A percentile compares a stretch with the other conserved stretches of the same genome.
Evolutionary conservation across 2,329 filamentous ascomycete species (phyloP).

Genomic region (Elsinoe batatas): DNA sequence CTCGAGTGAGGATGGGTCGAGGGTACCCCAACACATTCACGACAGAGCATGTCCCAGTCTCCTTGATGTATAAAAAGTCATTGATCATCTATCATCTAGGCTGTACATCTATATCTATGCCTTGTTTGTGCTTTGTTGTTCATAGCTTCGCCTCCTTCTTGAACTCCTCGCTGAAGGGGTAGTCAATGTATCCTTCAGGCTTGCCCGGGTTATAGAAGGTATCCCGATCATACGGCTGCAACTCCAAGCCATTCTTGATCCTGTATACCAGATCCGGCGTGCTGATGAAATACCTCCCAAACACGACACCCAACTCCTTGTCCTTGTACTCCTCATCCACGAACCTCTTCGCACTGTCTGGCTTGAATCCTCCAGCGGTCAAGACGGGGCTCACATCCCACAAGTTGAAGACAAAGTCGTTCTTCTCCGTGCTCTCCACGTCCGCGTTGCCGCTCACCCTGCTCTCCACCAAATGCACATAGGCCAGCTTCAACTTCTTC

Average conservation of each 20-base stretch:
- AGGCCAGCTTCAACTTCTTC: constrained; percentile 46
- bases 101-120: background rate
- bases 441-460: constrained; percentile 39
- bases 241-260: constrained; percentile 33
- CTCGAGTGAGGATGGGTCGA: background rate
- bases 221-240: constrained; percentile 37
- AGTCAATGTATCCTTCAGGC: constrained; percentile 34
- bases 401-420: constrained; percentile 37
- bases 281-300: constrained; percentile 41
- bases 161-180: constrained; percentile 31
- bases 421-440: constrained; percentile 29
- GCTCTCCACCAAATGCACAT: constrained; percentile 53
- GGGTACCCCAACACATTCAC: background rate
- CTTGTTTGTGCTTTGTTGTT: background rate
- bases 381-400: constrained; percentile 40
- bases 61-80: background rate
- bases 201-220: constrained; percentile 37
- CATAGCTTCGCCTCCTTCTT: constrained; percentile 18
- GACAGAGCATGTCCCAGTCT: constrained; percentile 4
- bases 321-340: constrained; percentile 34
- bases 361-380: constrained; percentile 34
- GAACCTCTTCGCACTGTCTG: constrained; percentile 29
- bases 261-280: constrained; percentile 42
- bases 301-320: constrained; percentile 37
- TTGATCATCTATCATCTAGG: background rate